Conservation (phyloP, 139 green algal species). For the Tetradesmus obliquus region DNA sequence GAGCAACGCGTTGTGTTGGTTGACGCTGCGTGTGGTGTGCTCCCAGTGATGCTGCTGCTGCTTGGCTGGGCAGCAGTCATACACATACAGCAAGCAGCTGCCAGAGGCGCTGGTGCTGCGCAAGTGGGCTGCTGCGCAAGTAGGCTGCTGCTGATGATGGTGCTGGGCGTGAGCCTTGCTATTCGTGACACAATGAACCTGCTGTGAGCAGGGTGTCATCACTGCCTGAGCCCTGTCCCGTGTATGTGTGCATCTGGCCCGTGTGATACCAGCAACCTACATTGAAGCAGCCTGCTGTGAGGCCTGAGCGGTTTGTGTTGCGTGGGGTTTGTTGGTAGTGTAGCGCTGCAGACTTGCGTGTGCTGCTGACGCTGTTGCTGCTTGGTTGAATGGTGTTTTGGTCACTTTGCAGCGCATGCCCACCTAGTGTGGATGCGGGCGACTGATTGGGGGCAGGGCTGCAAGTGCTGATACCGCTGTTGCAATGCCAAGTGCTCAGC, state of each 20-base stretch:
- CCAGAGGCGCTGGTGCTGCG: conserved; percentile 83
- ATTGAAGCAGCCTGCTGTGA: too few relatives aligned
- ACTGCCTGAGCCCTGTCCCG: too few relatives aligned
- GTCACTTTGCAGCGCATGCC: too few relatives aligned
- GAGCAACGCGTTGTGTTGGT: neutral
- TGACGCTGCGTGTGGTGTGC: neutral
- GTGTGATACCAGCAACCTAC: too few relatives aligned
- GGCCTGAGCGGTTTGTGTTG: too few relatives aligned
- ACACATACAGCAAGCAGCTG: conserved; percentile 80
- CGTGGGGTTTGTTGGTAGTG: too few relatives aligned
- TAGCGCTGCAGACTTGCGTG: too few relatives aligned
- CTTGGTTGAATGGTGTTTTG: too few relatives aligned
- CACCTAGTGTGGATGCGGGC: too few relatives aligned
- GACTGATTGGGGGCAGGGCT: too few relatives aligned
- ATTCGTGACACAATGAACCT: conserved; percentile 88
- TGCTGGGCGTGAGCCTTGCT: conserved; percentile 83
- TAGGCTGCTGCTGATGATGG: conserved; percentile 90
- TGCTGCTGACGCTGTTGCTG: too few relatives aligned
- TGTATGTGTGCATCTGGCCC: too few relatives aligned
- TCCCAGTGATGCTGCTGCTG: neutral
- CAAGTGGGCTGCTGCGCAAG: conserved; percentile 77
- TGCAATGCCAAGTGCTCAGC: neutral
- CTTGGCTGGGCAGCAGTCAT: neutral
- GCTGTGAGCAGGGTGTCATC: conserved; percentile 28
- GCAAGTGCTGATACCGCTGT: neutral